phyloP scores from a whole-genome alignment of 345 rosid species.

The Ricinus communis region DNA sequence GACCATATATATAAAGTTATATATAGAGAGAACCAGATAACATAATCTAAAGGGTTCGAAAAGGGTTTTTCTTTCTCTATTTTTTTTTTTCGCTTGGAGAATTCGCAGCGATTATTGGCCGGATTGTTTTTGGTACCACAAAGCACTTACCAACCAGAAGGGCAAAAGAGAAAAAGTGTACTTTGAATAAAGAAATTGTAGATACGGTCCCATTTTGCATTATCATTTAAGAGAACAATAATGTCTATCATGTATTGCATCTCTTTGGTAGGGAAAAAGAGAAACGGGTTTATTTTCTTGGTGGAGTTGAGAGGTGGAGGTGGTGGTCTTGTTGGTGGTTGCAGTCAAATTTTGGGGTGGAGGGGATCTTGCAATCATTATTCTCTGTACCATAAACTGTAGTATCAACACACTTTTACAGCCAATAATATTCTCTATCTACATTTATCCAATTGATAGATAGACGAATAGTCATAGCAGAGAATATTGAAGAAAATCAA shows the following conservation, averaged over 20 bases:
- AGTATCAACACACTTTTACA: not conserved
- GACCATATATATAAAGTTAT: not conserved
- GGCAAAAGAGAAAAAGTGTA: not conserved
- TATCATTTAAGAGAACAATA: constrained; percentile 13
- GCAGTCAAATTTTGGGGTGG: constrained; percentile 7
- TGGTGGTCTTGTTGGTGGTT: constrained; percentile 37
- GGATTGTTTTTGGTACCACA: constrained; percentile 18
- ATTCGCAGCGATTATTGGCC: not conserved
- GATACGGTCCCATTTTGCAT: constrained; percentile 31
- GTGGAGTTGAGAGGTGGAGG: constrained; percentile 29
- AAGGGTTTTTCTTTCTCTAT: too few relatives aligned
- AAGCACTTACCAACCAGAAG: constrained; percentile 14
- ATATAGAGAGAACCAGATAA: not conserved
- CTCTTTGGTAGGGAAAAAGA: constrained; percentile 27
- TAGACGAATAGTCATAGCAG: too few relatives aligned
- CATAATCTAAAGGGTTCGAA: not conserved
- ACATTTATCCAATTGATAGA: not conserved
- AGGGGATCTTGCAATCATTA: constrained; percentile 35
- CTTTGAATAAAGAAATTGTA: constrained; percentile 22
- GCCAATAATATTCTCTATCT: not conserved
- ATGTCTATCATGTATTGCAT: constrained; percentile 18
- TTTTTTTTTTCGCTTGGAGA: too few relatives aligned
- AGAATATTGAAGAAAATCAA: not conserved
- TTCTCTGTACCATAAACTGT: constrained; percentile 17
- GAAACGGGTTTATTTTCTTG: constrained; percentile 9